A percentile compares a stretch with the other conserved stretches of the same genome.
Conservation (phyloP, 169 alveolate species). For the Amoebophrya sp. region DNA sequence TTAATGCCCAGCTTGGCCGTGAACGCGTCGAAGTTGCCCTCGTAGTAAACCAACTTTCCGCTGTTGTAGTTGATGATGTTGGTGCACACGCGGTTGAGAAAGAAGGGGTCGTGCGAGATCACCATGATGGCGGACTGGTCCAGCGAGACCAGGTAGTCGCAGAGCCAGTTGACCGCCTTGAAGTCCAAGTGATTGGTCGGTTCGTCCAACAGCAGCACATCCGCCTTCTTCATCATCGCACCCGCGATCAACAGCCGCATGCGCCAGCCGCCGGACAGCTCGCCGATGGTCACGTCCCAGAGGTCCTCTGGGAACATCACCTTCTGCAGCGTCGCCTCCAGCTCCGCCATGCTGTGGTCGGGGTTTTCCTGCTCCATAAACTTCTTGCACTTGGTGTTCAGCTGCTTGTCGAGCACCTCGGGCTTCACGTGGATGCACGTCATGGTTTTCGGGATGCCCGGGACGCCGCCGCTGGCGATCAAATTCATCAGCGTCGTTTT, state of each 20-base stretch:
- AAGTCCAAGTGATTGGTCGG: constrained; percentile 75
- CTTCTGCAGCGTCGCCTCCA: background rate
- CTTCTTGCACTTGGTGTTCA: background rate
- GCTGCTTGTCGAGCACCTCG: constrained; percentile 4
- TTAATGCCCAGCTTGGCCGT: background rate
- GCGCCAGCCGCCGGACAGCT: constrained; percentile 67
- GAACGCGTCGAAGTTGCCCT: constrained; percentile 24
- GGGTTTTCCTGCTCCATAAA: background rate
- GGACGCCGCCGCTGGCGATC: constrained; percentile 8
- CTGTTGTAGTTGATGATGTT: constrained; percentile 15
- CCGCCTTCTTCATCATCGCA: constrained; percentile 68
- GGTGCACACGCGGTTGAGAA: background rate
- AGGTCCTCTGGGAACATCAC: background rate
- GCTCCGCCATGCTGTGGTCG: background rate
- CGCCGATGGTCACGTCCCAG: background rate
- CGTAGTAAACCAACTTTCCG: background rate
- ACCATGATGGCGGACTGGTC: constrained; percentile 1
- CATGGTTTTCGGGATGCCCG: background rate
- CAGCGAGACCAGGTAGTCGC: background rate
- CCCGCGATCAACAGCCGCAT: constrained; percentile 71
- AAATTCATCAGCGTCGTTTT: background rate
- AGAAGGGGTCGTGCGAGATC: constrained; percentile 23
- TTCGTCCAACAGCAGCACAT: constrained; percentile 68
- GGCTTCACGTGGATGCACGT: constrained; percentile 26
- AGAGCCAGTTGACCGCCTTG: constrained; percentile 40